Percentiles rank a stretch among this genome's conserved stretches.
phyloP scores from a whole-genome alignment of 1,139 yeast genomes.

The Wickerhamomyces sp. region DNA sequence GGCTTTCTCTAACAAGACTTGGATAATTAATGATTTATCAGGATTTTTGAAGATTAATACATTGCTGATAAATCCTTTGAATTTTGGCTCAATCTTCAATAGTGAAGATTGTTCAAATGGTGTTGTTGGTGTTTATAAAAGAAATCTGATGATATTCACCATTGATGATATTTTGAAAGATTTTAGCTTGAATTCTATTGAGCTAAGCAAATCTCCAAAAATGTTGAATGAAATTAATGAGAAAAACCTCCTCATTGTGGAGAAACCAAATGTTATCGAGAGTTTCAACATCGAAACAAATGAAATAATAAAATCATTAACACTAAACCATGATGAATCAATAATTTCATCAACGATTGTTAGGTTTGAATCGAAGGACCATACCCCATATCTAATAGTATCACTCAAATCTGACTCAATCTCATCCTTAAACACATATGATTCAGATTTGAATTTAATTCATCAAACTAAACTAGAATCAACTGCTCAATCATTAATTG shows the following conservation, averaged over 20 bases:
- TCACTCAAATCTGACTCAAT: constrained; percentile 31
- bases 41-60: constrained; percentile 10
- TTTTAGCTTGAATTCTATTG: constrained; percentile 38
- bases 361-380: constrained; percentile 31
- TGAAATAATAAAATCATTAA: constrained; percentile 37
- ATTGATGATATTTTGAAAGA: constrained; percentile 49
- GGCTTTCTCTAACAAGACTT: constrained; percentile 42
- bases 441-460: constrained; percentile 39
- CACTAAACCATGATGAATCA: constrained; percentile 39
- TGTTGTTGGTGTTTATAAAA: constrained; percentile 55
- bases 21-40: constrained; percentile 21
- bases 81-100: constrained; percentile 45
- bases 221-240: constrained; percentile 12
- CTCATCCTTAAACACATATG: constrained; percentile 36
- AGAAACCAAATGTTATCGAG: constrained; percentile 35
- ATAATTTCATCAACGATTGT: constrained; percentile 35
- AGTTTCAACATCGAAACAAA: constrained; percentile 37
- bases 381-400: constrained; percentile 38
- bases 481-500: constrained; percentile 44
- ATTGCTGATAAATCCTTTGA: constrained; percentile 23
- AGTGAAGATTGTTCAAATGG: constrained; percentile 63
- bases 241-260: constrained; percentile 10
- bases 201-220: constrained; percentile 51
- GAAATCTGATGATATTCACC: constrained; percentile 53
- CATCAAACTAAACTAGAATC: constrained; percentile 60